Conservation (phyloP, 805 yeast genomes). For the Suhomyces vadensis region DNA sequence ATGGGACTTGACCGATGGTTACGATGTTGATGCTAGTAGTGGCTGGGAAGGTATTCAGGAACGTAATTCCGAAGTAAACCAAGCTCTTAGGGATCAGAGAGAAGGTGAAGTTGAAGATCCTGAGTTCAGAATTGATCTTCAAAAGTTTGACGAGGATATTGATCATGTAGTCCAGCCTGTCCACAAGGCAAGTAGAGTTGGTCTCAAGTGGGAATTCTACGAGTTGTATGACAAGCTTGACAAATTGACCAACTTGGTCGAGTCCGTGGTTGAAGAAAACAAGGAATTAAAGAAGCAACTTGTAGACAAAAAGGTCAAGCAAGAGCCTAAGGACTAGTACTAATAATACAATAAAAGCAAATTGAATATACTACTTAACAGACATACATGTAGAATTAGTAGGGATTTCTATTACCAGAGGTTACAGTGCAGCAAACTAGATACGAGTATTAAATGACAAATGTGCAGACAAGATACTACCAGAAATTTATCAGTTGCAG, state of each 20-base stretch:
- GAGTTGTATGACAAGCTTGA: constrained; percentile 56
- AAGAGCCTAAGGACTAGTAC: constrained; percentile 1
- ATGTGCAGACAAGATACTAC: too few species aligned
- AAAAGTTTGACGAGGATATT: constrained; percentile 53
- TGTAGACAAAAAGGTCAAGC: neutral
- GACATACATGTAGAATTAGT: too few species aligned
- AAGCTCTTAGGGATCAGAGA: constrained; percentile 49
- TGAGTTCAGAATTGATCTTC: constrained; percentile 54
- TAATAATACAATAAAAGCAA: too few species aligned
- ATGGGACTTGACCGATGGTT: constrained; percentile 86
- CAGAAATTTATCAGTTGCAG: too few species aligned
- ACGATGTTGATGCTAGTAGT: constrained; percentile 30
- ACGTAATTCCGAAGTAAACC: constrained; percentile 38
- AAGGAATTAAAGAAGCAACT: constrained; percentile 23
- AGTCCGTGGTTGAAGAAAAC: constrained; percentile 38
- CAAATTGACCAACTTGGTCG: constrained; percentile 42
- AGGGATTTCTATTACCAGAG: too few species aligned
- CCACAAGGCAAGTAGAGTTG: constrained; percentile 50
- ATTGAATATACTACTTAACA: too few species aligned
- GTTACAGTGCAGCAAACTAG: too few species aligned
- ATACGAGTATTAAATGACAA: too few species aligned
- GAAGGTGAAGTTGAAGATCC: constrained; percentile 72
- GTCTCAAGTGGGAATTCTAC: constrained; percentile 66
- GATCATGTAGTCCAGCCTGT: constrained; percentile 59
- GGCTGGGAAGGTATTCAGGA: constrained; percentile 42